These are phyloP conservation scores for Ceratobasidium theobromae DNA, from an alignment of 1,284 basidiomycete genomes.

Conservation along the genomic window DNA sequence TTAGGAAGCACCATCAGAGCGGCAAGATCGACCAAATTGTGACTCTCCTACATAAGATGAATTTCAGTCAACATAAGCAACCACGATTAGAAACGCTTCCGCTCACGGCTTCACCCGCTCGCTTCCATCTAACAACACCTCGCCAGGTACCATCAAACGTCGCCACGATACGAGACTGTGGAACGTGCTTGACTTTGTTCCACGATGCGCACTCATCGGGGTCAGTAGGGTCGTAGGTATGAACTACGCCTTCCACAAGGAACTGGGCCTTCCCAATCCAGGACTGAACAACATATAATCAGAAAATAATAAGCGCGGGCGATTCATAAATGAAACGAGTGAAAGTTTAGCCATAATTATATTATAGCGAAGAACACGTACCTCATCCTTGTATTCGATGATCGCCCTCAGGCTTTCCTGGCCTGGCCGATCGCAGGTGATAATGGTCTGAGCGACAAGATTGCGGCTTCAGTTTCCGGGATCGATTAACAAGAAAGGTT, in stretches of 20 bases:
- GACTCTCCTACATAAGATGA: constrained; percentile 27
- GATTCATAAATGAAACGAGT: too few species aligned
- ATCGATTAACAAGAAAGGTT: not conserved
- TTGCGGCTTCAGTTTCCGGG: not conserved
- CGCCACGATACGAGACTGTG: constrained; percentile 73
- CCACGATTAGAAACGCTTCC: constrained; percentile 41
- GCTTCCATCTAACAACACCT: constrained; percentile 78
- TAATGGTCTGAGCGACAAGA: constrained; percentile 57
- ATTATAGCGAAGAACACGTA: constrained; percentile 43
- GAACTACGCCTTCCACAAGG: constrained; percentile 86
- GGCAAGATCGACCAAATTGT: constrained; percentile 74
- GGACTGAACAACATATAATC: too few species aligned
- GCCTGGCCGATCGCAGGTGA: constrained; percentile 75
- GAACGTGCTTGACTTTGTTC: constrained; percentile 90
- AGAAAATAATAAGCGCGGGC: too few species aligned
- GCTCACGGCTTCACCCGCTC: constrained; percentile 58
- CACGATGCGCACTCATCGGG: constrained; percentile 62
- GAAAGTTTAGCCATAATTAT: constrained; percentile 31
- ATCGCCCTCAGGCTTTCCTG: constrained; percentile 70
- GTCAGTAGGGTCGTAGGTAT: constrained; percentile 63
- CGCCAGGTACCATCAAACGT: constrained; percentile 90
- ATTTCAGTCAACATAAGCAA: not conserved
- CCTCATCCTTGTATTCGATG: constrained; percentile 96
- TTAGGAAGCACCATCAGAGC: constrained; percentile 79
- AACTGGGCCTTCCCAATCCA: constrained; percentile 92